These are phyloP conservation scores for Penicillium sp. DNA, from an alignment of 2,329 filamentous ascomycete genomes.

Conservation along the genomic window DNA sequence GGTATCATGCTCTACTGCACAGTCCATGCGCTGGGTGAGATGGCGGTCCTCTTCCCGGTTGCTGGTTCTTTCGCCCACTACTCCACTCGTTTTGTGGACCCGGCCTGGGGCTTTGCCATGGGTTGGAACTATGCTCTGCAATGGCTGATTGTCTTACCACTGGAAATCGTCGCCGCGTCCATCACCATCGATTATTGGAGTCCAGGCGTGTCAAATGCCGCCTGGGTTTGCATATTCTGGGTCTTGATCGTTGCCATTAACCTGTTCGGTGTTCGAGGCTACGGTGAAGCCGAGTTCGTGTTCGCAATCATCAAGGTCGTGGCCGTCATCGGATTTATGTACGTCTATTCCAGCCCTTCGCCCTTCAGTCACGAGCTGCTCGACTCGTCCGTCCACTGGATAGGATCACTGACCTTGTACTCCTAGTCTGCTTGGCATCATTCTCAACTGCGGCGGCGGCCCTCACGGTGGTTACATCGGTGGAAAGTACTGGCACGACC, in stretches of 20 bases:
- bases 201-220: conserved; percentile 60
- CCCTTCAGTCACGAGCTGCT: neutral
- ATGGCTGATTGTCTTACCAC: conserved; percentile 78
- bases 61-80: conserved; percentile 90
- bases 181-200: conserved; percentile 83
- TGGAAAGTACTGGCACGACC: conserved; percentile 69
- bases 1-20: conserved; percentile 89
- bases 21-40: conserved; percentile 84
- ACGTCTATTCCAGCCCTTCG: conserved; percentile 34
- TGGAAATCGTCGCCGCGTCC: conserved; percentile 83
- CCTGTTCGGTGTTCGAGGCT: conserved; percentile 81
- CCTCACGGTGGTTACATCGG: conserved; percentile 74
- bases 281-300: conserved; percentile 85
- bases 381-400: neutral
- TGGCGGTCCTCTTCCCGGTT: conserved; percentile 86
- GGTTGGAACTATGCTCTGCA: conserved; percentile 91
- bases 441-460: conserved; percentile 79
- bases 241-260: conserved; percentile 75
- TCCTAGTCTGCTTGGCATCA: conserved; percentile 72
- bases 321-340: conserved; percentile 86
- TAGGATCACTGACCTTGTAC: conserved; percentile 14
- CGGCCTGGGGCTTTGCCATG: conserved; percentile 90
- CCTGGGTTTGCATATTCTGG: conserved; percentile 82
- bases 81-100: conserved; percentile 87
- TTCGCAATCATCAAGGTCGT: conserved; percentile 83